Base-by-base conservation (phyloP, 2,329 filamentous ascomycete species). In the Incumbomyces lentus region DNA sequence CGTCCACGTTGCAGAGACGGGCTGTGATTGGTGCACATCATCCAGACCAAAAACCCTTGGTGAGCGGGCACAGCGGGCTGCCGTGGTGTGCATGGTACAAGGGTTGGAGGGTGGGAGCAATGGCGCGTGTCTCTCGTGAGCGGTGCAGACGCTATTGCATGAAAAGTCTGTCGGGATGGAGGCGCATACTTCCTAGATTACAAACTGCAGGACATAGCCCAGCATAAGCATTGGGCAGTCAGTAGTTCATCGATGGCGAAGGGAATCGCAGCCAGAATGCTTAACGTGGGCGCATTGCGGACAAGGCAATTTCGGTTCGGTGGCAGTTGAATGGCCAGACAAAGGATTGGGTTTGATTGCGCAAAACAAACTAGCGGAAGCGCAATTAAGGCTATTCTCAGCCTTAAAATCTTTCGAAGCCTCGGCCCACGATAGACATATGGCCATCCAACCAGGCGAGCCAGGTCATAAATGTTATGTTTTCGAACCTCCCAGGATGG, bases 271-370 rank as follows among this genome's bases (percentile, higher is more conserved):
- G 34, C n/a, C 19, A 31, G 17, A n/a, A 42, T 33, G 40, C 29
- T 42, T 33, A 26, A 30, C n/a, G 26, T 33, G 26, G 14, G 12
- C 29, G 13, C 7, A 14, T 13, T 17, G 33, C 18, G 19, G 22
- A 37, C 18, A 38, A 26, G 38, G 33, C 22, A 45, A 45, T 45
- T 38, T 45, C 42, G 42, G 12, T 30, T 37, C 7, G 22, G 16
- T 33, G 17, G 10, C 41, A 40, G 38, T 22, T 26, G 33, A 22
- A 38, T 44, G 32, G 19, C n/a, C 14, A 44, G 31, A 14, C 35
- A 16, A 16, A 10, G 4, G n/a, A 38, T 37, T 34, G 38, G 34
- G 42, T 45, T 45, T 45, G 33, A 45, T 45, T 45, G 42, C 42
- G 34, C 34, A 37, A n/a, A 38, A 37, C 8, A 37, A 37, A 10